phyloP scores from a whole-genome alignment of 495 filamentous ascomycete species.

The Aspergillus bertholletiae region DNA sequence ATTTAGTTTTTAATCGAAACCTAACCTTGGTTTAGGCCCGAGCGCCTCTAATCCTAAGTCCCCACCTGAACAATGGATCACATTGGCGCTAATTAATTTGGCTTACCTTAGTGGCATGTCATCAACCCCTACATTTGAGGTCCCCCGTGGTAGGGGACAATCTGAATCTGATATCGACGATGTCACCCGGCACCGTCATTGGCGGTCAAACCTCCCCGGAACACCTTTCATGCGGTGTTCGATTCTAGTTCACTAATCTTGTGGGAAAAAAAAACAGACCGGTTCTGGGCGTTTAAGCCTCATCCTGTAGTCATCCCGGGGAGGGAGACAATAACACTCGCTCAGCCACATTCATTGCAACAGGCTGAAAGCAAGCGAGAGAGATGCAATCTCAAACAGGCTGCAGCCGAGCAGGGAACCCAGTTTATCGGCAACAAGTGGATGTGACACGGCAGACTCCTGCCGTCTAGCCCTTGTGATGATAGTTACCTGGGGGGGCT shows the following conservation, averaged over 20 bases:
- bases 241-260: neutral
- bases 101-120: slow-evolving; percentile 27
- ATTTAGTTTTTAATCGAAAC: neutral
- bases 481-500: too few species aligned
- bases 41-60: slow-evolving; percentile 7
- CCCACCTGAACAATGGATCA: slow-evolving; percentile 9
- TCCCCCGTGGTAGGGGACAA: slow-evolving; percentile 9
- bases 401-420: slow-evolving; percentile 2
- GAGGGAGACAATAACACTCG: neutral
- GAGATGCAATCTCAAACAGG: neutral
- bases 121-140: slow-evolving; percentile 15
- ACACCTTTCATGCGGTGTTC: too few species aligned
- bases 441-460: slow-evolving; percentile 12
- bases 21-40: slow-evolving; percentile 14
- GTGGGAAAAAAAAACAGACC: too few species aligned
- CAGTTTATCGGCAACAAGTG: slow-evolving; percentile 6
- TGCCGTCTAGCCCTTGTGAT: slow-evolving; percentile 2
- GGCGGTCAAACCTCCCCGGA: neutral
- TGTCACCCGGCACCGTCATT: neutral
- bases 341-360: neutral
- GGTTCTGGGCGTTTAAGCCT: slow-evolving; percentile 4
- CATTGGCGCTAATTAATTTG: slow-evolving; percentile 20
- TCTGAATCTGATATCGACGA: slow-evolving; percentile 8
- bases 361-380: neutral
- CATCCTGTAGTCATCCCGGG: neutral